These are phyloP conservation scores for Globisporangium apiculatum DNA, from an alignment of 352 stramenopile species.

Conservation along the genomic window DNA sequence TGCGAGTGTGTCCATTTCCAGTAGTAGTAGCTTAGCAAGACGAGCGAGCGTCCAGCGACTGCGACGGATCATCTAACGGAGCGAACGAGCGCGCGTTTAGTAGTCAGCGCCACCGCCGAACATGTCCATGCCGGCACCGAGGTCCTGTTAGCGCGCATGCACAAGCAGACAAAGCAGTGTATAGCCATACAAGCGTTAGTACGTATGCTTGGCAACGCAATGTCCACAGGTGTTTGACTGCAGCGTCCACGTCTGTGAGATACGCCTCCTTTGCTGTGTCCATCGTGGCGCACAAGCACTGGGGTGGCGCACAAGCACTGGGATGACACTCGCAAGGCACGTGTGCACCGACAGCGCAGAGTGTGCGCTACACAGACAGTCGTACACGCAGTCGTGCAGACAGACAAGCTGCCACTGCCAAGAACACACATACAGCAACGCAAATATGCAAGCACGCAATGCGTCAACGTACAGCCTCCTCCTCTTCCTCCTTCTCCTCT, in stretches of 20 bases:
- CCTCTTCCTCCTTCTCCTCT: slow-evolving; percentile 55
- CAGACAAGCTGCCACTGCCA: too few relatives aligned
- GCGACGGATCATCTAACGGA: slow-evolving; percentile 17
- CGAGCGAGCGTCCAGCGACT: slow-evolving; percentile 19
- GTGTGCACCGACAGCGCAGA: too few relatives aligned
- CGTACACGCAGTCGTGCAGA: background rate
- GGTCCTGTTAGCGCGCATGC: slow-evolving; percentile 20
- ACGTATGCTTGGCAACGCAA: background rate
- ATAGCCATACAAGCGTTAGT: slow-evolving; percentile 6
- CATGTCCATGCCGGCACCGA: slow-evolving; percentile 69
- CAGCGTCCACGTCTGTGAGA: too few relatives aligned
- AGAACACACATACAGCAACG: background rate
- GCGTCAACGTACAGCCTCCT: slow-evolving; percentile 37
- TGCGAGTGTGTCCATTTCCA: slow-evolving; percentile 35
- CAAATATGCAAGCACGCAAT: background rate
- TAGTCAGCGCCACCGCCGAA: slow-evolving; percentile 58
- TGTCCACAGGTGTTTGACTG: too few relatives aligned
- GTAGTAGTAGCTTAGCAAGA: slow-evolving; percentile 23
- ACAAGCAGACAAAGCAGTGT: slow-evolving; percentile 1
- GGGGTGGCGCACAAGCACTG: too few relatives aligned
- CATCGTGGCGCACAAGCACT: too few relatives aligned
- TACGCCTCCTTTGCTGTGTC: too few relatives aligned
- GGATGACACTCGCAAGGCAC: too few relatives aligned
- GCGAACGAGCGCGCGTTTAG: slow-evolving; percentile 20
- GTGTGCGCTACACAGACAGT: too few relatives aligned